Evolutionary conservation across 2,329 filamentous ascomycete species (phyloP).

Genomic region (Hymenoscyphus occultus): DNA sequence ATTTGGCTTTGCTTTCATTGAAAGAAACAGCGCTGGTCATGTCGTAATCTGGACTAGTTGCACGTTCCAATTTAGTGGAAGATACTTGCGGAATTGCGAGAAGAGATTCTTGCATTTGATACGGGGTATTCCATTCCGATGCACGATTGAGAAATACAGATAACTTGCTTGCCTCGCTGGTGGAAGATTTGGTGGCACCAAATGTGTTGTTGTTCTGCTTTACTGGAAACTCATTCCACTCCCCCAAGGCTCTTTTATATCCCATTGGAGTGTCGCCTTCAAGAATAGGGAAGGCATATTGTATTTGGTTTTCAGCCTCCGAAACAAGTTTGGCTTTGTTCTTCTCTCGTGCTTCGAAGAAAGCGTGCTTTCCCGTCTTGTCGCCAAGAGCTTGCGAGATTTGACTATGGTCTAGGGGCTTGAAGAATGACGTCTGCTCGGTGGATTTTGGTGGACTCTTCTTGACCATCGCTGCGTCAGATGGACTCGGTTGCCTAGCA

Average conservation of each 20-base stretch:
- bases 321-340: conserved; percentile 28
- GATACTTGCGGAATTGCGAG: not conserved
- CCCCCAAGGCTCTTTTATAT: not conserved
- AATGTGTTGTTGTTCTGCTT: no score
- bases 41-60: conserved; percentile 27
- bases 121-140: not conserved
- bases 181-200: no score
- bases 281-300: not conserved
- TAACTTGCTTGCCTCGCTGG: no score
- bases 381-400: conserved; percentile 26
- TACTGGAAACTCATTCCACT: not conserved
- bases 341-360: conserved; percentile 35
- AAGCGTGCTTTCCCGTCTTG: conserved; percentile 33
- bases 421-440: not conserved
- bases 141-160: no score
- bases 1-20: conserved; percentile 27
- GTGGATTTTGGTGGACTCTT: conserved; percentile 8
- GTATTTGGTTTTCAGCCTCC: conserved; percentile 6
- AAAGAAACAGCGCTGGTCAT: conserved; percentile 33
- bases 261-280: not conserved
- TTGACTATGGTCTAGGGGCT: conserved; percentile 10
- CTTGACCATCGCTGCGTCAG: conserved; percentile 40
- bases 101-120: not conserved
- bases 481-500: conserved; percentile 37
- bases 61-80: conserved; percentile 3